phyloP scores from a whole-genome alignment of 2,329 filamentous ascomycete species.

The Cladosporium sp. region DNA sequence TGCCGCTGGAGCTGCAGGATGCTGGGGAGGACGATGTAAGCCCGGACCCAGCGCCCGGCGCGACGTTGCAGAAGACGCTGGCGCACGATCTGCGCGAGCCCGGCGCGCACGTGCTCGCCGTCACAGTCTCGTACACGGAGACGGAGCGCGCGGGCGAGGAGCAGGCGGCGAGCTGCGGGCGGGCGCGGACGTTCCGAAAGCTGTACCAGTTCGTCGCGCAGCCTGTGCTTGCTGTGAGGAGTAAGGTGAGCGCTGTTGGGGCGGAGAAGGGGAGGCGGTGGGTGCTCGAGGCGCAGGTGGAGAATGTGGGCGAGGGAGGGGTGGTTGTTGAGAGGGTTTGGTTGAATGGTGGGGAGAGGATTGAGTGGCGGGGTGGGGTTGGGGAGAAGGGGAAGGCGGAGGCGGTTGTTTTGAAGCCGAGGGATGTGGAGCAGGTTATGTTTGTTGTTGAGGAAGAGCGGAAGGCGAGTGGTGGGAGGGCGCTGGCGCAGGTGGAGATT shows the following conservation, averaged over 20 bases:
- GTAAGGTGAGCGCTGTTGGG: conserved; percentile 64
- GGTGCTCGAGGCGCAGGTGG: conserved; percentile 86
- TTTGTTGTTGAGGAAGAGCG: conserved; percentile 55
- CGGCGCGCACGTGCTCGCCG: conserved; percentile 85
- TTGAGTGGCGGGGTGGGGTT: conserved; percentile 12
- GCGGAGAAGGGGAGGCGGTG: conserved; percentile 43
- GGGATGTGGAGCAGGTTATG: conserved; percentile 59
- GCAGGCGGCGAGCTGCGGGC: conserved; percentile 46
- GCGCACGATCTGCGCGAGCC: conserved; percentile 88
- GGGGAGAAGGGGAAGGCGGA: conserved; percentile 15
- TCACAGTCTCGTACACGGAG: conserved; percentile 92
- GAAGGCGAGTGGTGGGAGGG: conserved; percentile 30
- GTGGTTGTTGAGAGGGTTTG: conserved; percentile 64
- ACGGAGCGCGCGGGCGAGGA: conserved; percentile 44
- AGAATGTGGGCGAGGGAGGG: conserved; percentile 82
- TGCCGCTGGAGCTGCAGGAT: conserved; percentile 55
- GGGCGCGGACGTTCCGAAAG: conserved; percentile 83
- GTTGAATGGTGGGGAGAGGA: conserved; percentile 25
- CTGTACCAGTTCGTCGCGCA: conserved; percentile 96
- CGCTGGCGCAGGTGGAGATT: conserved; percentile 76
- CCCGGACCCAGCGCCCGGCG: conserved; percentile 32
- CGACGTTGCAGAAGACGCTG: conserved; percentile 74
- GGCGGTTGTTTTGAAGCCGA: conserved; percentile 49
- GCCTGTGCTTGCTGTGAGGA: conserved; percentile 80
- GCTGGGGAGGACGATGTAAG: neutral